A percentile compares a stretch with the other conserved stretches of the same genome.
phyloP scores from a whole-genome alignment of 2,329 filamentous ascomycete species.

The Elsinoe arachidis region DNA sequence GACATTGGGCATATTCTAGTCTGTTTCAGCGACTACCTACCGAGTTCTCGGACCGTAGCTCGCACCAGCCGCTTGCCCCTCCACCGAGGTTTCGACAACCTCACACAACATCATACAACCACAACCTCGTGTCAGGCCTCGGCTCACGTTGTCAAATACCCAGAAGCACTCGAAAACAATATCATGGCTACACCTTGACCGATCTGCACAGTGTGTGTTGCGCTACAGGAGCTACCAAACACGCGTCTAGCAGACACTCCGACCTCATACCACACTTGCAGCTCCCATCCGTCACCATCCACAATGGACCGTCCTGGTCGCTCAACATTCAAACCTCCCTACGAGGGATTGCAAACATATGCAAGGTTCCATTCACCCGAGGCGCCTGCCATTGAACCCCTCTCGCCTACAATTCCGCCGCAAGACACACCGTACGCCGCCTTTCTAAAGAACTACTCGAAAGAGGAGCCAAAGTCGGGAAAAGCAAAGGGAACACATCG shows the following conservation, averaged over 20 bases:
- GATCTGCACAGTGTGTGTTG: neutral
- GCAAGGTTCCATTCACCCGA: slow-evolving; percentile 26
- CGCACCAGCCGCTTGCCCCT: slow-evolving; percentile 8
- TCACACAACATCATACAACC: neutral
- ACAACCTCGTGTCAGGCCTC: neutral
- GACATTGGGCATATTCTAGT: neutral
- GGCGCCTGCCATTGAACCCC: slow-evolving; percentile 27
- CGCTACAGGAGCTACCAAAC: slow-evolving; percentile 4
- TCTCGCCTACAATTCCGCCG: slow-evolving; percentile 25
- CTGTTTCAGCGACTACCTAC: neutral
- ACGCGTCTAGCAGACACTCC: slow-evolving; percentile 7
- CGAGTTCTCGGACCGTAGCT: slow-evolving; percentile 6
- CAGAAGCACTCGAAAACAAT: slow-evolving; percentile 1
- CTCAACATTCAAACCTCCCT: slow-evolving; percentile 24
- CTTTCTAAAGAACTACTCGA: neutral
- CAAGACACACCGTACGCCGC: slow-evolving; percentile 26
- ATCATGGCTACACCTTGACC: neutral
- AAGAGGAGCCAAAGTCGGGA: neutral
- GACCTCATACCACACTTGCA: slow-evolving; percentile 14
- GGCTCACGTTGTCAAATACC: neutral
- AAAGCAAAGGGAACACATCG: slow-evolving; percentile 15
- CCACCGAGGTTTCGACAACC: slow-evolving; percentile 12
- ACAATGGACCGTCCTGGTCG: slow-evolving; percentile 18
- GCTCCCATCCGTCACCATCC: neutral
- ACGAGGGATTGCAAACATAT: neutral